Percentiles rank a stretch among this genome's conserved stretches.
Conservation (phyloP, 345 rosid species). For the Populus simonii region DNA sequence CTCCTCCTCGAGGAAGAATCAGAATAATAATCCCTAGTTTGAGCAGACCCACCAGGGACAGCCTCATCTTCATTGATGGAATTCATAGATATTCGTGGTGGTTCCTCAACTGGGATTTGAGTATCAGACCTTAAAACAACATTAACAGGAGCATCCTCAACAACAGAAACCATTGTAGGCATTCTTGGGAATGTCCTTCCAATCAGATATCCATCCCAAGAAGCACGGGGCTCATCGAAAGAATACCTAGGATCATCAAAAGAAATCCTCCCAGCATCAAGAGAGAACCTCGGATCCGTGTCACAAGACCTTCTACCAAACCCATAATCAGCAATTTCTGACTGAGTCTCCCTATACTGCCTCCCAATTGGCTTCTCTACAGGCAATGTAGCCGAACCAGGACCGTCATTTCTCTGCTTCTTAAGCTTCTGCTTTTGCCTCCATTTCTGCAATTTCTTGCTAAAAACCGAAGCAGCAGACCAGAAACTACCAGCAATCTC, state of each 20-base stretch:
- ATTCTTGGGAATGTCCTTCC: slow-evolving; percentile 72
- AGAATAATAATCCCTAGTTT: slow-evolving; percentile 83
- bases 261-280: slow-evolving; percentile 74
- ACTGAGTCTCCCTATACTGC: slow-evolving; percentile 90
- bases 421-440: slow-evolving; percentile 91
- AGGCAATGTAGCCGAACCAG: slow-evolving; percentile 83
- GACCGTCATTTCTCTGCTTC: slow-evolving; percentile 52
- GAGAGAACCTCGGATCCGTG: slow-evolving; percentile 93
- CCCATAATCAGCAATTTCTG: slow-evolving; percentile 95
- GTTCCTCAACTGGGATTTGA: slow-evolving; percentile 77
- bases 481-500: slow-evolving; percentile 84
- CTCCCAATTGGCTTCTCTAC: slow-evolving; percentile 93
- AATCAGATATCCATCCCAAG: slow-evolving; percentile 86
- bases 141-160: slow-evolving; percentile 80
- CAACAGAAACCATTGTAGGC: slow-evolving; percentile 87
- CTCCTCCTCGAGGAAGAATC: slow-evolving; percentile 80
- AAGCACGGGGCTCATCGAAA: slow-evolving; percentile 95
- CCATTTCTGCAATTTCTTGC: slow-evolving; percentile 96
- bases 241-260: slow-evolving; percentile 84
- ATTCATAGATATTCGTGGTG: slow-evolving; percentile 23
- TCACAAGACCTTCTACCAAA: slow-evolving; percentile 97
- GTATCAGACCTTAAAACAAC: slow-evolving; percentile 58
- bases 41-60: slow-evolving; percentile 84
- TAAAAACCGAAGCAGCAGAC: slow-evolving; percentile 98
- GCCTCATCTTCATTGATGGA: slow-evolving; percentile 45